These are phyloP conservation scores for Sanghuangporus baumii DNA, from an alignment of 1,284 basidiomycete genomes.

Conservation along the genomic window DNA sequence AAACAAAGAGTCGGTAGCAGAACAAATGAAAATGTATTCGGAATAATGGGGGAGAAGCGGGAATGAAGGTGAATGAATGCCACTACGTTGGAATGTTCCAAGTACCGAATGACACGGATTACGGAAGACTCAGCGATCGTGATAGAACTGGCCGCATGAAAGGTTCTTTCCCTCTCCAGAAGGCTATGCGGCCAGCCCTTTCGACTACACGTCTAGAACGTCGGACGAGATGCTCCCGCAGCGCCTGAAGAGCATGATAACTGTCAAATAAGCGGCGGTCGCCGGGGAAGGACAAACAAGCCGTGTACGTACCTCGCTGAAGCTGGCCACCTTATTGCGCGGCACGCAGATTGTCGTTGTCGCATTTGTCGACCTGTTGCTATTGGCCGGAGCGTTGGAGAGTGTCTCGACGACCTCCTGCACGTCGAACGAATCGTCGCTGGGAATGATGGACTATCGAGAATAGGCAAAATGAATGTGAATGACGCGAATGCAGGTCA, in stretches of 20 bases:
- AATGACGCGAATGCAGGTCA: background rate
- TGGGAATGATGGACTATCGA: slow-evolving; percentile 1
- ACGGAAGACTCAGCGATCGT: slow-evolving; percentile 13
- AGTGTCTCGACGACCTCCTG: background rate
- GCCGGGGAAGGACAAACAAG: background rate
- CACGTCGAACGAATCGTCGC: slow-evolving; percentile 5
- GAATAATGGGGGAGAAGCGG: too few relatives aligned
- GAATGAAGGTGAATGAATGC: too few relatives aligned
- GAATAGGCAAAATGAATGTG: background rate
- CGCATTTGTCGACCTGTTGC: background rate
- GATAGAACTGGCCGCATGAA: slow-evolving; percentile 8
- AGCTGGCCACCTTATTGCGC: background rate
- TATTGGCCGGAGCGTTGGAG: background rate
- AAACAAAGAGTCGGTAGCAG: background rate
- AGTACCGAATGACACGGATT: background rate
- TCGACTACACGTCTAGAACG: slow-evolving; percentile 3
- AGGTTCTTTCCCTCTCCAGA: slow-evolving; percentile 7
- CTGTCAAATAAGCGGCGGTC: background rate
- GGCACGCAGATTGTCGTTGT: slow-evolving; percentile 1
- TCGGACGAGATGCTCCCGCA: background rate
- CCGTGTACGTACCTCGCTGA: slow-evolving; percentile 3
- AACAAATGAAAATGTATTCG: background rate
- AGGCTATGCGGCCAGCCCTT: background rate
- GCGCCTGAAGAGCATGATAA: background rate
- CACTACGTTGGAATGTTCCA: background rate